Evolutionary conservation across 1,139 yeast species (phyloP), one percentile per base, ranked within the genome.

Genomic region (Saccharomyces pastorianus): DNA sequence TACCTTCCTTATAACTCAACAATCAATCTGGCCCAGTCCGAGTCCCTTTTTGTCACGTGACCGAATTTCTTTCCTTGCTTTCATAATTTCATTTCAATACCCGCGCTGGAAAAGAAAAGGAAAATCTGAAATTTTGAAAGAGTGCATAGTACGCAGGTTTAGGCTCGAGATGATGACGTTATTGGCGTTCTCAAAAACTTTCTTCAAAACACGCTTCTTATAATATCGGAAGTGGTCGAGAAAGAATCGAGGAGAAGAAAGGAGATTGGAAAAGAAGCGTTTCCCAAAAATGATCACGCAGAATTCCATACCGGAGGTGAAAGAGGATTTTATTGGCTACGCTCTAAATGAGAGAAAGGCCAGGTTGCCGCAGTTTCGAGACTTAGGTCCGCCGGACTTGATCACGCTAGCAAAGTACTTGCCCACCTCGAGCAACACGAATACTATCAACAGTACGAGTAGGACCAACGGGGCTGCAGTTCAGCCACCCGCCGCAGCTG

Each of bases 331-430:
- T 20, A 70, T 74, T 6, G 82, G 82, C 1, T 76, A 76, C 54
- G 77, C 83, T 41, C 65, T 81, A 53, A 74, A 71, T 47, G 80
- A 79, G 52, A 73, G 86, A 52, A 73, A 79, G 28, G 63, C 68
- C 27, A 70, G 75, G 47, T 67, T 81, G 47, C 63, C 72, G n/a
- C 69, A 76, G 25, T 80, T 80, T 60, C 76, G 73, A 54, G 81
- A 79, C 49, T 68, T 93, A 56, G 99, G 99, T 1, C 97, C 98
- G 0, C 95, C 96, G 8, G 99, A 93, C 73, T 76, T 93, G 59
- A 87, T 95, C 53, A 88, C 88, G 59, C 63, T 84, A 48, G 72
- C 83, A 42, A 83, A 81, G 62, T 68, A 70, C 49, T 53, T 67
- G 11, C 68, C 68, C 13, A 62, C 64, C 1, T 60, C 65, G 23